Conservation (phyloP, 202 grass and related monocot species). For the Carex arenaria region DNA sequence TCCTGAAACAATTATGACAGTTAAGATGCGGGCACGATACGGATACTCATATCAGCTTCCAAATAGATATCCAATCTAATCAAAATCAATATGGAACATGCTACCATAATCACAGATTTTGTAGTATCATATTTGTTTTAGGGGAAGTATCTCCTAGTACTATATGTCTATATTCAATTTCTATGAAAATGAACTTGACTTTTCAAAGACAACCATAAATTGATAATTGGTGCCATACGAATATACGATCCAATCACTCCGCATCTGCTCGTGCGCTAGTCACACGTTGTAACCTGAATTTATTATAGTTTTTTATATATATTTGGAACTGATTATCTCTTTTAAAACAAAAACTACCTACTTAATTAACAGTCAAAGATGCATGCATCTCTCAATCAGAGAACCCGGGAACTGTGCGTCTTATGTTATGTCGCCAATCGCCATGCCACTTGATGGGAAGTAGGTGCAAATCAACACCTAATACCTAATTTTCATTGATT, state of each 20-base stretch:
- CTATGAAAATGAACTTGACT: background rate
- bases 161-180: background rate
- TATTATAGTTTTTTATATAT: background rate
- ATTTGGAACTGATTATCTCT: background rate
- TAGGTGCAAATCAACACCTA: background rate
- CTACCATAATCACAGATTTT: background rate
- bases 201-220: background rate
- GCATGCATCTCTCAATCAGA: background rate
- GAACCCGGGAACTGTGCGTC: background rate
- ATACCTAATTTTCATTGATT: constrained; percentile 16
- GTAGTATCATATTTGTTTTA: no score
- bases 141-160: background rate
- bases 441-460: background rate
- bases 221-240: background rate
- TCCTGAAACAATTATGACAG: no score
- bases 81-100: background rate
- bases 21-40: no score
- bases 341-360: background rate
- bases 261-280: background rate
- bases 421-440: background rate
- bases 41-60: no score
- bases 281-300: background rate
- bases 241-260: background rate
- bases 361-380: background rate
- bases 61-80: background rate